phyloP scores from a whole-genome alignment of 345 rosid species.

The Camelina neglecta region DNA sequence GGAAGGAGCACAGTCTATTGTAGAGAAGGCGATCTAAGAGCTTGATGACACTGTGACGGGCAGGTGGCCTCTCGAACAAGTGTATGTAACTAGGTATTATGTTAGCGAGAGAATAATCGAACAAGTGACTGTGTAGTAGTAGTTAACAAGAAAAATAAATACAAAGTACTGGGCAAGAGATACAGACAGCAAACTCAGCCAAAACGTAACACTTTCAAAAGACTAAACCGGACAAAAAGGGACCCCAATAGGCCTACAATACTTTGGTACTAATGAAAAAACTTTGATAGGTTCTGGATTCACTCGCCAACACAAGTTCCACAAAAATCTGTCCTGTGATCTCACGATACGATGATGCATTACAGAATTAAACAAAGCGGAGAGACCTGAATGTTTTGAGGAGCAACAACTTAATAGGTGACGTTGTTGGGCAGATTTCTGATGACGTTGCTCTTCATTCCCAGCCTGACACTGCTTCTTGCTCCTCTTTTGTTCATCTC shows the following conservation, averaged over 20 bases:
- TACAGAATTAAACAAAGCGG: not conserved
- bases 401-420: conserved; percentile 51
- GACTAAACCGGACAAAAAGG: conserved; percentile 5
- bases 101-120: no score
- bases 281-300: not conserved
- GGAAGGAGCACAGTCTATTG: no score
- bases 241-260: not conserved
- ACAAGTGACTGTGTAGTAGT: no score
- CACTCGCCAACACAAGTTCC: conserved; percentile 5
- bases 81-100: no score
- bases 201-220: not conserved
- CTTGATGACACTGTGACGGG: no score
- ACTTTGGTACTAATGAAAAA: not conserved
- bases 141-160: not conserved
- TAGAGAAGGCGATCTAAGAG: no score
- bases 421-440: conserved; percentile 85
- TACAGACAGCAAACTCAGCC: not conserved
- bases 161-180: not conserved
- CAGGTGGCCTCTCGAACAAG: no score
- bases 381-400: not conserved
- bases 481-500: conserved; percentile 74
- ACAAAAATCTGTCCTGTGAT: not conserved
- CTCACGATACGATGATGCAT: not conserved
- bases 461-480: conserved; percentile 64
- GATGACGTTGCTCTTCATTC: conserved; percentile 82